Evolutionary conservation across 352 stramenopile species (phyloP), one percentile per base, ranked within the genome.

Genomic region (Phytophthora europaea): DNA sequence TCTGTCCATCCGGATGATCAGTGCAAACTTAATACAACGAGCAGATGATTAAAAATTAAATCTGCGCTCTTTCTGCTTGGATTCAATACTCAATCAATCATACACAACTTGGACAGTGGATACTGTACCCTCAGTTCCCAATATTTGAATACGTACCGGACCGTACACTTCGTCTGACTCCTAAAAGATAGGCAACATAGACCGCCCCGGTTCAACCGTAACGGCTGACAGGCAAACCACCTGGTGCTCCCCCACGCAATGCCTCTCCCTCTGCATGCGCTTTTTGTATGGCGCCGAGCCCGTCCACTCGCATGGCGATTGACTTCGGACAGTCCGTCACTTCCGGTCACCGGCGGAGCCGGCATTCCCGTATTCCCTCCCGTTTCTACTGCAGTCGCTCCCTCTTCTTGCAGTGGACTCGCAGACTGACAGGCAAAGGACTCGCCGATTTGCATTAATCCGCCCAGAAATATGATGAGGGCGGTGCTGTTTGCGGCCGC

Each of bases 151-250:
- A 31, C 28, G 3, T 31, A 31, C 26, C 26, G 48, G 18, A 56
- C 70, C 54, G 65, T 67, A 74, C 58, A 53, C 66, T 71, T 78
- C 23, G 53, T 58, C 70, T 78, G 71, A 74, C 59, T 74, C 22
- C 48, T 20, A 54, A 9, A 54, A 54, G 50, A 33, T 56, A 36
- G 23, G 50, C 50, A 56, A 56, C 50, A 56, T 56, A 56, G 23
- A 47, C 23, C 26, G 13, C 10, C 40, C 13, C 12, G 36, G 38
- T 55, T 73, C 70, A 73, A 74, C 26, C 36, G 66, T 53, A 63
- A 58, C 71, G 60, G 57, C 59, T 78, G 71, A 75, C 59, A 74
- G 48, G 47, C 56, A 61, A 26, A 22, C 51, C 70, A 55, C 34
- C 70, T 77, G 61, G 45, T 67, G 56, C 47, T 65, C 51, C 63